phyloP scores from a whole-genome alignment of 768 basidiomycete species.

The Vararia minispora region DNA sequence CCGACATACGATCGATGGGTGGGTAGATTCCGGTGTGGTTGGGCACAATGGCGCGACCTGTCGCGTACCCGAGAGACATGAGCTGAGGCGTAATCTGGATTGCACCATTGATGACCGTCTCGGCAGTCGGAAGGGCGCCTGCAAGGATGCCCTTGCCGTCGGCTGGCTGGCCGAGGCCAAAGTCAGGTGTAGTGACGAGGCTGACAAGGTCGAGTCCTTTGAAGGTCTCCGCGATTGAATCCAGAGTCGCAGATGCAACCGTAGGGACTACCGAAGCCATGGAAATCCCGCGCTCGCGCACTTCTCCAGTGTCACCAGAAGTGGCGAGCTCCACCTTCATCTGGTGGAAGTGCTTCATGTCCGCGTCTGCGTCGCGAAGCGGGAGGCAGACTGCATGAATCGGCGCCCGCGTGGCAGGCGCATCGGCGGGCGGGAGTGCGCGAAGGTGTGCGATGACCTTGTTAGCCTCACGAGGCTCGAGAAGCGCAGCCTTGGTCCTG shows the following conservation, averaged over 20 bases:
- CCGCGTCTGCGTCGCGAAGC: conserved; percentile 49
- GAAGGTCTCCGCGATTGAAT: conserved; percentile 38
- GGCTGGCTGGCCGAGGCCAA: conserved; percentile 71
- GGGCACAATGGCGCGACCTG: conserved; percentile 50
- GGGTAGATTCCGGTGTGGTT: conserved; percentile 63
- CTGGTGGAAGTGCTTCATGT: conserved; percentile 46
- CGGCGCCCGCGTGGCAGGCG: conserved; percentile 25
- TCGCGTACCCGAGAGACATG: conserved; percentile 69
- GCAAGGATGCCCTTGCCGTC: conserved; percentile 55
- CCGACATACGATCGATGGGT: conserved; percentile 66
- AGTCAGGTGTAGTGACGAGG: conserved; percentile 46
- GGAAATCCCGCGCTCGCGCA: not conserved
- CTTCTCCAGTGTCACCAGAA: not conserved
- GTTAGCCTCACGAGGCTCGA: conserved; percentile 55
- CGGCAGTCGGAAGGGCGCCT: conserved; percentile 67
- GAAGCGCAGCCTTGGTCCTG: conserved; percentile 58
- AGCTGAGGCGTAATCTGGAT: conserved; percentile 65
- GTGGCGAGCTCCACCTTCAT: conserved; percentile 20
- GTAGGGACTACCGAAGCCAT: conserved; percentile 25
- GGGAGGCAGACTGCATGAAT: conserved; percentile 74
- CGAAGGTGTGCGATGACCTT: conserved; percentile 65
- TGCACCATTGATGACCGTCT: conserved; percentile 58
- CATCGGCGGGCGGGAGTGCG: conserved; percentile 38
- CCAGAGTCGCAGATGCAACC: conserved; percentile 37
- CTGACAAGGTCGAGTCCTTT: conserved; percentile 52